phyloP scores from a whole-genome alignment of 108 stramenopile species.

The Fistulifera pelliculosa region DNA sequence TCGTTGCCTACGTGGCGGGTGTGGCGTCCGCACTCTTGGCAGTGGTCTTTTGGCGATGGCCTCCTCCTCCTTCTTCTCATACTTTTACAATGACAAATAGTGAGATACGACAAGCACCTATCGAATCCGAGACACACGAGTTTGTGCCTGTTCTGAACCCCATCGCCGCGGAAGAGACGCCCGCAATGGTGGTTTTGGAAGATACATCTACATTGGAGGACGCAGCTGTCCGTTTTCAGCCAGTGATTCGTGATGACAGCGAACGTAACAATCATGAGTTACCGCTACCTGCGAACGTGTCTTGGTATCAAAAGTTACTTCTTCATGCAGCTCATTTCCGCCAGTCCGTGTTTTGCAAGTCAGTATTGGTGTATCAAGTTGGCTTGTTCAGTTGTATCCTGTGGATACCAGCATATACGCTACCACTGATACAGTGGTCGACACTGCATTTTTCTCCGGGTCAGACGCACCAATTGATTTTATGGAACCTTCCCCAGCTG shows the following conservation, averaged over 20 bases:
- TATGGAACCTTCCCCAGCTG: slow-evolving; percentile 21
- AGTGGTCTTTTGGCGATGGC: slow-evolving; percentile 17
- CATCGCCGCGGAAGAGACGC: neutral
- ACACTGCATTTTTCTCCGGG: slow-evolving; percentile 18
- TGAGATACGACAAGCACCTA: too few species aligned
- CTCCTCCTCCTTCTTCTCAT: too few species aligned
- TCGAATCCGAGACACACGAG: too few species aligned
- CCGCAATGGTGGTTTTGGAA: slow-evolving; percentile 6
- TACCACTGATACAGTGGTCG: slow-evolving; percentile 23
- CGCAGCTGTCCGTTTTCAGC: too few species aligned
- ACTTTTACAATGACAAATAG: too few species aligned
- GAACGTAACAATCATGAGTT: too few species aligned
- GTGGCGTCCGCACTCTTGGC: slow-evolving; percentile 16
- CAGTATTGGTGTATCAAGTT: slow-evolving; percentile 29
- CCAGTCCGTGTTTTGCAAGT: slow-evolving; percentile 8
- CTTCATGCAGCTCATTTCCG: neutral
- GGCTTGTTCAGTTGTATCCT: slow-evolving; percentile 16
- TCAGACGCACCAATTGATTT: slow-evolving; percentile 11
- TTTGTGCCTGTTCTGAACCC: too few species aligned
- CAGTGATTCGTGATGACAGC: too few species aligned
- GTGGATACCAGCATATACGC: slow-evolving; percentile 30
- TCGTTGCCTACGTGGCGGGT: slow-evolving; percentile 28
- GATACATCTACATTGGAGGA: neutral
- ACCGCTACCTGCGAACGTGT: neutral
- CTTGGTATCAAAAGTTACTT: neutral